Percentiles rank a stretch among this genome's conserved stretches.
Conservation (phyloP, 805 yeast genomes). For the Candida tammaniensis region DNA sequence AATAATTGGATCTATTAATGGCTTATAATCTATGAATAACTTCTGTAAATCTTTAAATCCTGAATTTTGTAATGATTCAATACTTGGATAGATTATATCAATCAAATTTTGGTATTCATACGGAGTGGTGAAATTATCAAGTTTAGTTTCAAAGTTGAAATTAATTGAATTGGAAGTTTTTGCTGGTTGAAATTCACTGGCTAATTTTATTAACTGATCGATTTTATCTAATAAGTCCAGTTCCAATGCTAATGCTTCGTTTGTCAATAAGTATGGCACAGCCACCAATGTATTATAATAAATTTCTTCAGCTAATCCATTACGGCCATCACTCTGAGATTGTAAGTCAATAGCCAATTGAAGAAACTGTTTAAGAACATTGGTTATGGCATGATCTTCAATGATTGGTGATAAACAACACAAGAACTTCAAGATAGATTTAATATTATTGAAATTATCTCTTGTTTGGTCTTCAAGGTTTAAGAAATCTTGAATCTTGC, state of each 20-base stretch:
- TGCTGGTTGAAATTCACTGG: conserved; percentile 38
- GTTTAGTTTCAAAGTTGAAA: conserved; percentile 33
- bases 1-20: conserved; percentile 30
- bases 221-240: conserved; percentile 31
- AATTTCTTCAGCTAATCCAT: conserved; percentile 64
- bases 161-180: conserved; percentile 15
- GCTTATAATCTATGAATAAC: conserved; percentile 32
- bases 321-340: conserved; percentile 8
- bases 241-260: conserved; percentile 31
- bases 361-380: conserved; percentile 53
- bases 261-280: conserved; percentile 61
- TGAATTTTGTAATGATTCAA: conserved; percentile 30
- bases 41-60: conserved; percentile 38
- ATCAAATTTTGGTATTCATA: conserved; percentile 50
- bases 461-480: conserved; percentile 19
- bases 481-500: conserved; percentile 56
- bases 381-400: conserved; percentile 37
- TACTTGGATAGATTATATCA: conserved; percentile 51
- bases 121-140: conserved; percentile 38
- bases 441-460: conserved; percentile 69
- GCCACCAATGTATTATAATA: conserved; percentile 60
- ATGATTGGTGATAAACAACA: conserved; percentile 65
- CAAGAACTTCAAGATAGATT: conserved; percentile 67
- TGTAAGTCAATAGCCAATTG: conserved; percentile 50
- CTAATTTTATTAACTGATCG: conserved; percentile 46